Evolutionary conservation across 2,329 filamentous ascomycete species (phyloP).

Genomic region (Aspergillus sp.): DNA sequence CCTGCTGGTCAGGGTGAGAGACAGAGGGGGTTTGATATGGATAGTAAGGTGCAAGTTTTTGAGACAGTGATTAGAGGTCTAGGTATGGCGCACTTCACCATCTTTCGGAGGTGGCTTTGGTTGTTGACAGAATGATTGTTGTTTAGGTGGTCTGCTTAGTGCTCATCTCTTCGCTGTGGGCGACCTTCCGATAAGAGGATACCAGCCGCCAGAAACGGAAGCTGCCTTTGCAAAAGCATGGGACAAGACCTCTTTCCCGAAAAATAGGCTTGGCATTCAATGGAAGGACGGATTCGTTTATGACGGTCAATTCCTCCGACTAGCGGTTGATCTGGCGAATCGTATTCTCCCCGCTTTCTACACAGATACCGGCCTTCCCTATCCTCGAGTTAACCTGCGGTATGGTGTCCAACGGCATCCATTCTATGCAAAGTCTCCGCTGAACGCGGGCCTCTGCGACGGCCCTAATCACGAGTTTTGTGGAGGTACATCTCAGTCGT

Average conservation of each 20-base stretch:
- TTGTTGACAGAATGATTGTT: not conserved
- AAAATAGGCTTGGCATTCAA: slow-evolving; percentile 40
- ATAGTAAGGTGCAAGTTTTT: slow-evolving; percentile 98
- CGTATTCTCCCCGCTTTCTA: slow-evolving; percentile 87
- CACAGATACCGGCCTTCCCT: slow-evolving; percentile 83
- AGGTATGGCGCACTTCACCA: slow-evolving; percentile 18
- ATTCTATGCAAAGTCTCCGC: slow-evolving; percentile 79
- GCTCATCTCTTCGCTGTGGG: slow-evolving; percentile 89
- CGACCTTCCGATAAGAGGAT: slow-evolving; percentile 77
- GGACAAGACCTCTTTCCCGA: slow-evolving; percentile 26
- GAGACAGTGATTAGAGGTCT: slow-evolving; percentile 89
- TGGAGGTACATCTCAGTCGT: slow-evolving; percentile 17
- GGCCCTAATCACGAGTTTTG: slow-evolving; percentile 38
- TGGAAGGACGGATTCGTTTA: slow-evolving; percentile 77
- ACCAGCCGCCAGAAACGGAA: slow-evolving; percentile 46
- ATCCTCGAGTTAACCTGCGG: slow-evolving; percentile 85
- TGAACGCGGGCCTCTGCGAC: slow-evolving; percentile 49
- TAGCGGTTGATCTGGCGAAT: slow-evolving; percentile 76
- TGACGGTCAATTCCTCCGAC: slow-evolving; percentile 79
- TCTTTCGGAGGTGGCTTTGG: not conserved
- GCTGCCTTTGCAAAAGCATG: slow-evolving; percentile 33
- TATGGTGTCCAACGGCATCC: slow-evolving; percentile 61
- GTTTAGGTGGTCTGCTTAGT: slow-evolving; percentile 69
- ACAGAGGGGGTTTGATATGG: slow-evolving; percentile 78
- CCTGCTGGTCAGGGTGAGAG: slow-evolving; percentile 61